These are phyloP conservation scores for Taphrina deformans DNA, from an alignment of 1,139 yeast species.

Conservation along the genomic window DNA sequence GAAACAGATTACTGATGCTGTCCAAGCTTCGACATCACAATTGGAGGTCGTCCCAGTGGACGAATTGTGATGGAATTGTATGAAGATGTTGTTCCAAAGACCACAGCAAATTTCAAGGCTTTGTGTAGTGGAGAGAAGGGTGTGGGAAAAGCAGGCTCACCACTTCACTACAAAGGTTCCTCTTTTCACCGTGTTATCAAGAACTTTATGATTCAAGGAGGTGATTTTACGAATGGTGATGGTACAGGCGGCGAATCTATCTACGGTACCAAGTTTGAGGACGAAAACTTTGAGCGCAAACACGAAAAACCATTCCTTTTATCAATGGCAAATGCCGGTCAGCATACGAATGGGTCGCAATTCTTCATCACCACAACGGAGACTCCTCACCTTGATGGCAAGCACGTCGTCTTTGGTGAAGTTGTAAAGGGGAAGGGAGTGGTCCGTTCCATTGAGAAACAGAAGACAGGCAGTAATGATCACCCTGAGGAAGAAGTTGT, in stretches of 20 bases:
- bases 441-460: slow-evolving; percentile 69
- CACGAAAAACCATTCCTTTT: slow-evolving; percentile 76
- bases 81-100: slow-evolving; percentile 64
- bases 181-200: slow-evolving; percentile 89
- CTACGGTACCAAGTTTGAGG: slow-evolving; percentile 95
- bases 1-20: neutral
- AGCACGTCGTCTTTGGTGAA: slow-evolving; percentile 95
- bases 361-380: slow-evolving; percentile 79
- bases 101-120: slow-evolving; percentile 89
- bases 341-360: slow-evolving; percentile 93
- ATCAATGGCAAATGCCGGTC: slow-evolving; percentile 92
- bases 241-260: slow-evolving; percentile 98
- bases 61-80: slow-evolving; percentile 66
- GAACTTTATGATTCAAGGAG: slow-evolving; percentile 89
- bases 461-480: slow-evolving; percentile 48
- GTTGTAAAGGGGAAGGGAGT: slow-evolving; percentile 80
- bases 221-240: slow-evolving; percentile 84
- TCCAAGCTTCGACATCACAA: slow-evolving; percentile 58
- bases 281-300: slow-evolving; percentile 77
- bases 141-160: slow-evolving; percentile 59
- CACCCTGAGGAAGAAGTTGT: slow-evolving; percentile 65
- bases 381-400: slow-evolving; percentile 74
- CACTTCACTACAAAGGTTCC: slow-evolving; percentile 64
- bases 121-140: slow-evolving; percentile 92
- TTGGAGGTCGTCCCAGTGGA: slow-evolving; percentile 62